Evolutionary conservation across 75 land plant genomes (phyloP).

Genomic region (Gnetum montanum): DNA sequence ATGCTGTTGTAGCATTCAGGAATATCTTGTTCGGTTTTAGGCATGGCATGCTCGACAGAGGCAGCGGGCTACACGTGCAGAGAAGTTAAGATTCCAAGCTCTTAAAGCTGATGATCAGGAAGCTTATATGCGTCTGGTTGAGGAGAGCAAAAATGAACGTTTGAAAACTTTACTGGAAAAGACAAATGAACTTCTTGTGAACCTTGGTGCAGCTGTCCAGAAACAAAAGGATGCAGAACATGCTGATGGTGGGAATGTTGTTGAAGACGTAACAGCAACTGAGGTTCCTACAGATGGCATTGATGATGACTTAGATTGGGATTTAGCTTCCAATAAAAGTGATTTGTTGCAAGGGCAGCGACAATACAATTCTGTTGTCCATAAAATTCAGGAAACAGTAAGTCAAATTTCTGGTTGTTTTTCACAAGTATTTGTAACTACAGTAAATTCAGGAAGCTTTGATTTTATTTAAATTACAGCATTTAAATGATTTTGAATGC

Average conservation of each 20-base stretch:
- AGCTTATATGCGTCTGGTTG: conserved; percentile 96
- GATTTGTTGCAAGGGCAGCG: conserved; percentile 91
- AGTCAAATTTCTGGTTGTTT: too few species aligned
- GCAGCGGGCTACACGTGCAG: conserved; percentile 85
- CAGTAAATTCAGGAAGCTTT: background rate
- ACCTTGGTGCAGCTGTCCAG: conserved; percentile 92
- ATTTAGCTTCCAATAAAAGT: conserved; percentile 29
- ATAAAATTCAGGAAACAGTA: conserved; percentile 93
- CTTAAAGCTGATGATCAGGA: conserved; percentile 95
- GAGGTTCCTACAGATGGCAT: conserved; percentile 2
- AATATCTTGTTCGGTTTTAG: too few species aligned
- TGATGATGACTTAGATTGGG: conserved; percentile 24
- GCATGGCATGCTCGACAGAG: conserved; percentile 92
- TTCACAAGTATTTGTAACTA: background rate
- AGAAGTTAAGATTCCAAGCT: conserved; percentile 84
- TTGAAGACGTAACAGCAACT: conserved; percentile 18
- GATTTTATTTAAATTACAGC: background rate
- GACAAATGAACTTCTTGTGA: conserved; percentile 80
- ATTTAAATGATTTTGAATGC: background rate
- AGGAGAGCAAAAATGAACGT: conserved; percentile 98
- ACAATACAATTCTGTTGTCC: conserved; percentile 88
- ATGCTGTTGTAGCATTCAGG: too few species aligned
- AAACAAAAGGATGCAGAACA: conserved; percentile 81
- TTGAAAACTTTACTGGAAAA: conserved; percentile 71
- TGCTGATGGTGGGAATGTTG: conserved; percentile 34